Conservation (phyloP, 768 basidiomycete species). For the Daedaleopsis sinensis region DNA sequence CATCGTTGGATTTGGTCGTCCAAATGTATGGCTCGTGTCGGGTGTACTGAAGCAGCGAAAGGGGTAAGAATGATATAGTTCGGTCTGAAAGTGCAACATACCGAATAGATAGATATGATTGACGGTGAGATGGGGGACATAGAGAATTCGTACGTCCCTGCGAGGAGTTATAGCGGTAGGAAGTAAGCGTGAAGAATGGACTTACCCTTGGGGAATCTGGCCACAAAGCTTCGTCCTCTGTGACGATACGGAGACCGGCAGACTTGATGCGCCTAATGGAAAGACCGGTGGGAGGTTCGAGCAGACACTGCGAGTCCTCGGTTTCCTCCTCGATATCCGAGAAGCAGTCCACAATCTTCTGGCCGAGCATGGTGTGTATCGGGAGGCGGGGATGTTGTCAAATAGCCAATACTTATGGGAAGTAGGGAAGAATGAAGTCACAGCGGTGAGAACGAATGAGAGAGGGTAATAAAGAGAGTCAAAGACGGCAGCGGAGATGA, state of each 20-base stretch:
- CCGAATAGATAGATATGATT: conserved; percentile 12
- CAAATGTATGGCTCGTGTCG: conserved; percentile 27
- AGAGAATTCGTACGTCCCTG: conserved; percentile 3
- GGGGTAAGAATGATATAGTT: background rate
- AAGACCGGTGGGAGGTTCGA: conserved; percentile 12
- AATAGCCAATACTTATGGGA: background rate
- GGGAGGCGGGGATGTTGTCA: background rate
- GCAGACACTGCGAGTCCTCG: background rate
- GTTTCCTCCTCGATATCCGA: background rate
- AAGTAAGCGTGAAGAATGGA: background rate
- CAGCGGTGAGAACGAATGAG: background rate
- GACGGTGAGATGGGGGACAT: background rate
- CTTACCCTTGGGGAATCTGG: conserved; percentile 4
- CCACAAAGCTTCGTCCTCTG: conserved; percentile 13
- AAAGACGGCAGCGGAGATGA: background rate
- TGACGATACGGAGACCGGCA: conserved; percentile 20
- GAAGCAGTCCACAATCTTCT: background rate
- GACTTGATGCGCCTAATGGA: conserved; percentile 18
- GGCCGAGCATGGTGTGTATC: conserved; percentile 3
- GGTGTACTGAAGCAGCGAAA: conserved; percentile 13
- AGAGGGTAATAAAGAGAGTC: background rate
- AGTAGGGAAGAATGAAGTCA: background rate
- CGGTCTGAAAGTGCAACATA: background rate
- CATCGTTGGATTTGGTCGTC: conserved; percentile 23
- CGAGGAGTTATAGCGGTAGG: background rate